Percentiles rank a stretch among this genome's conserved stretches.
These are phyloP conservation scores for Trametopsis cervina DNA, from an alignment of 768 basidiomycete species.

Conservation along the genomic window DNA sequence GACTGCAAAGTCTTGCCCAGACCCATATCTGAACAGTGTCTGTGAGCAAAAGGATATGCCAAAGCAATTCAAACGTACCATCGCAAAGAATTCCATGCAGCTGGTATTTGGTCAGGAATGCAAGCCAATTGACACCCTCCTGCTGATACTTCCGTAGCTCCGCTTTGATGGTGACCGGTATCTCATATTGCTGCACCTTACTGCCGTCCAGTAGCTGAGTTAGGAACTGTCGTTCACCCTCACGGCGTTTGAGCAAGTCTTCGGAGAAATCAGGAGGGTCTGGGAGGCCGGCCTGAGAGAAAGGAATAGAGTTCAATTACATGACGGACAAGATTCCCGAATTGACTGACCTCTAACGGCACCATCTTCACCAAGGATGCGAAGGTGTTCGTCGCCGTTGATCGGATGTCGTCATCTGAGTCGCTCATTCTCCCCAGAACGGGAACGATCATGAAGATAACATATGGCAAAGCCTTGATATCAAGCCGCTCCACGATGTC, in stretches of 20 bases:
- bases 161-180: constrained; percentile 86
- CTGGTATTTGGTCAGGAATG: constrained; percentile 96
- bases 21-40: constrained; percentile 76
- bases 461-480: constrained; percentile 91
- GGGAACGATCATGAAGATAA: constrained; percentile 94
- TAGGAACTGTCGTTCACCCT: constrained; percentile 85
- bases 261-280: constrained; percentile 90
- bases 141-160: constrained; percentile 96
- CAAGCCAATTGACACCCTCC: constrained; percentile 98
- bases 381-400: constrained; percentile 95
- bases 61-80: constrained; percentile 41
- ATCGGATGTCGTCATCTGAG: constrained; percentile 81
- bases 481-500: constrained; percentile 91
- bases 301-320: background rate
- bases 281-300: constrained; percentile 81
- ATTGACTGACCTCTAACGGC: constrained; percentile 73
- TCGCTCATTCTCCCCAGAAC: constrained; percentile 98
- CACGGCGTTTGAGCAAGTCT: constrained; percentile 78
- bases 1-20: constrained; percentile 97
- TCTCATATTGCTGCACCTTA: constrained; percentile 85
- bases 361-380: constrained; percentile 98
- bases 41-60: constrained; percentile 5
- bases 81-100: constrained; percentile 97
- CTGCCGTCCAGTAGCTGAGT: constrained; percentile 90
- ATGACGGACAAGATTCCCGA: background rate